Percentiles rank a stretch among this genome's conserved stretches.
Evolutionary conservation across 2,329 filamentous ascomycete species (phyloP).

Genomic region (Herpotrichia juniperi): DNA sequence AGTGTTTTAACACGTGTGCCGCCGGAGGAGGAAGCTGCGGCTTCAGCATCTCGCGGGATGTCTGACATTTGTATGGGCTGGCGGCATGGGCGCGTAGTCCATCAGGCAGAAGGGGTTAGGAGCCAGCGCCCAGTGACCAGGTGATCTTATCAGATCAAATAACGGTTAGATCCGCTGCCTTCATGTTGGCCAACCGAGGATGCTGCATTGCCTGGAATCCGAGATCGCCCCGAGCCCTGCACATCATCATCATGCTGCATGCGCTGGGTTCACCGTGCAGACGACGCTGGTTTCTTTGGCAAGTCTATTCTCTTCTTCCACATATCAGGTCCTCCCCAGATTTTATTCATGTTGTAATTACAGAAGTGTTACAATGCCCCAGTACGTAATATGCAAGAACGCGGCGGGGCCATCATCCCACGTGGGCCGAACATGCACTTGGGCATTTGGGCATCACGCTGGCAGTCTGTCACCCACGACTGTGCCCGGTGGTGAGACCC

Average conservation of each 20-base stretch:
- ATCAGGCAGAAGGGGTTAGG: conserved; percentile 9
- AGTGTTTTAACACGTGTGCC: background rate
- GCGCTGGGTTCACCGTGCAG: background rate
- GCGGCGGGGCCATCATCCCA: conserved; percentile 18
- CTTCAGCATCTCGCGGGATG: conserved; percentile 4
- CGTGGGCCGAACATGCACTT: conserved; percentile 39
- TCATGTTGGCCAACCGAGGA: background rate
- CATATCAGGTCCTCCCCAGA: no score
- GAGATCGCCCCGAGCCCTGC: background rate
- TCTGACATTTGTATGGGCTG: conserved; percentile 13
- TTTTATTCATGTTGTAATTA: conserved; percentile 10
- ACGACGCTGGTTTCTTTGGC: background rate
- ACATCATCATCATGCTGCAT: conserved; percentile 1
- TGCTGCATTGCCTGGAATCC: background rate
- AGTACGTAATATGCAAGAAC: conserved; percentile 6
- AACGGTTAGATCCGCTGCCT: conserved; percentile 24
- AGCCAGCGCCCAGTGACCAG: conserved; percentile 5
- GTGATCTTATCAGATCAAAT: conserved; percentile 23
- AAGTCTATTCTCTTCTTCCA: background rate
- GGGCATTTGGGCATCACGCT: no score
- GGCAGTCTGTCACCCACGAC: no score
- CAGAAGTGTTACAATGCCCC: conserved; percentile 10
- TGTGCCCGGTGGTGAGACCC: conserved; percentile 53
- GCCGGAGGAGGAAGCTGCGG: conserved; percentile 25
- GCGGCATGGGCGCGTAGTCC: conserved; percentile 20